Base-by-base conservation (phyloP, 768 basidiomycete species). In the Suillus cothurnatus region DNA sequence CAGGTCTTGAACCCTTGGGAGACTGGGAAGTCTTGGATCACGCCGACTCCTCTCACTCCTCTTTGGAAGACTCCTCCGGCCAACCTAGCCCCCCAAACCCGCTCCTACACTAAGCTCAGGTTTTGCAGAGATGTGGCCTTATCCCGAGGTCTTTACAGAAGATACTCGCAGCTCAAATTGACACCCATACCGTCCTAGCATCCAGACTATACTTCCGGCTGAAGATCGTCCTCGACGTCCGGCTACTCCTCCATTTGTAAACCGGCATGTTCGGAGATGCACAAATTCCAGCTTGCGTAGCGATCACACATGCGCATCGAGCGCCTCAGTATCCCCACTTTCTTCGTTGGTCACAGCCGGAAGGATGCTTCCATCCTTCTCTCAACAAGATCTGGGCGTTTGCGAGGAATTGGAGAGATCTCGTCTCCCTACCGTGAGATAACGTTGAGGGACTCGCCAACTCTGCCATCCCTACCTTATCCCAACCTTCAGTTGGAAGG, bases 11-110 rank as follows among this genome's bases (percentile, higher is more conserved):
- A 57, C 74, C 70, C 38, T 68, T 78, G 38, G 72, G 76, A 2
- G 75, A 76, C 26, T 76, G 75, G 75, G 75, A 76, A 63, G 63
- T 76, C 23, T 71, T 76, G 34, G 76, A 77, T 57, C 67, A 69
- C 28, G 68, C 73, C 21, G 70, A 67, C 19, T 76, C 75, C 47
- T 68, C 58, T 21, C 70, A 71, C 59, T 73, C 74, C n/a, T 73
- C 69, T 1, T 39, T 64, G 7, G 67, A 76, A 32, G 75, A 65
- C 9, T 68, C 74, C 6, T 41, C 72, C 7, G 65, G 64, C 32
- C 68, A 72, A 5, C 66, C 65, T 17, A 69, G 66, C 39, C 73
- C 69, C 8, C 67, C 69, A 14, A 71, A 67, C 47, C 74, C 68
- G 7, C 69, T 58, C 66, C 61, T 39, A 7, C 38, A 28, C 26